phyloP scores from a whole-genome alignment of 305 asterid species.

The Euphrasia arctica region DNA sequence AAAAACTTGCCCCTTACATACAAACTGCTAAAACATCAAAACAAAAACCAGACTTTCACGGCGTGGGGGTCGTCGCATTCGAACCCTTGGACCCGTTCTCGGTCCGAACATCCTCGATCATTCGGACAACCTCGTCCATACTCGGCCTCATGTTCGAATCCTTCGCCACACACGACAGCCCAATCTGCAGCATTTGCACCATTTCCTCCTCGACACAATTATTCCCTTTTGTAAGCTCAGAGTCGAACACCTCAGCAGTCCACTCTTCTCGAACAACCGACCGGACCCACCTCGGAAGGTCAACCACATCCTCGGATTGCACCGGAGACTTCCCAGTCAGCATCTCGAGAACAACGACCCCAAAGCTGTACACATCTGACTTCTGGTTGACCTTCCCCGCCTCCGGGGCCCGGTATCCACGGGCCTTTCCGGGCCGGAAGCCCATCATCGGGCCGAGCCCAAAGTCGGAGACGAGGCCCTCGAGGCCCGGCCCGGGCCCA shows the following conservation, averaged over 20 bases:
- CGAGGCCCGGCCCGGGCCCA: constrained; percentile 39
- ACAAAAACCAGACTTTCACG: constrained; percentile 25
- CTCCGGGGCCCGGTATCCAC: constrained; percentile 92
- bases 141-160: constrained; percentile 60
- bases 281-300: constrained; percentile 93
- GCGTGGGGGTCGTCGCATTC: constrained; percentile 41
- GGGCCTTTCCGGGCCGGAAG: constrained; percentile 47
- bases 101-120: constrained; percentile 67
- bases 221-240: constrained; percentile 55
- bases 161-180: constrained; percentile 70
- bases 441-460: constrained; percentile 66
- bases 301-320: constrained; percentile 68
- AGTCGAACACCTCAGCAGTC: constrained; percentile 96
- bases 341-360: constrained; percentile 83
- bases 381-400: constrained; percentile 68
- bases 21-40: background rate
- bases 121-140: constrained; percentile 67
- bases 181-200: constrained; percentile 97
- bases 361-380: constrained; percentile 93
- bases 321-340: constrained; percentile 86
- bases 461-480: constrained; percentile 69
- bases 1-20: background rate
- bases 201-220: constrained; percentile 73
- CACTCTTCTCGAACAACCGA: constrained; percentile 96
- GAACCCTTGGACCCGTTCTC: constrained; percentile 67